These are phyloP conservation scores for Raffaelea albimanens DNA, from an alignment of 2,329 filamentous ascomycete genomes.

Conservation along the genomic window DNA sequence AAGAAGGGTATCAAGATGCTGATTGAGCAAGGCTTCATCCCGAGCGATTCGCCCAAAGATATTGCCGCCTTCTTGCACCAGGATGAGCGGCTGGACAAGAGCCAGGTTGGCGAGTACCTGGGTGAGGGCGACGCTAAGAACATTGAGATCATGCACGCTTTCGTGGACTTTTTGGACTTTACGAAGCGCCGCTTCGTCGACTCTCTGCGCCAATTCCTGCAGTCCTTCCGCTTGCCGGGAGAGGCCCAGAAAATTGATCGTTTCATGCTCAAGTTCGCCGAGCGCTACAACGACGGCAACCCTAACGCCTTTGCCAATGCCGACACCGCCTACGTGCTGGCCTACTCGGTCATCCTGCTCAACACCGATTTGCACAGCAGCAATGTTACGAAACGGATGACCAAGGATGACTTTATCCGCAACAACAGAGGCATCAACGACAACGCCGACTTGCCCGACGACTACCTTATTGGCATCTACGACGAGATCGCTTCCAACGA, in stretches of 20 bases:
- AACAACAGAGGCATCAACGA: conserved; percentile 99
- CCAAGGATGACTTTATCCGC: conserved; percentile 94
- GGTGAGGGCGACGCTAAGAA: conserved; percentile 90
- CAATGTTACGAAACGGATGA: conserved; percentile 82
- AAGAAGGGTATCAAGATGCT: conserved; percentile 85
- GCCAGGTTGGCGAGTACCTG: conserved; percentile 85
- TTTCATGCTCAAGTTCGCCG: conserved; percentile 98
- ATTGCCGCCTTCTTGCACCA: conserved; percentile 74
- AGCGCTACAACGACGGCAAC: conserved; percentile 89
- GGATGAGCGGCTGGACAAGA: conserved; percentile 82
- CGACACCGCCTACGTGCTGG: conserved; percentile 91
- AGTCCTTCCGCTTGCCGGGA: conserved; percentile 88
- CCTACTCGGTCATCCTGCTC: conserved; percentile 92
- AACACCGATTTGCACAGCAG: conserved; percentile 92
- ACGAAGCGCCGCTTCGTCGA: conserved; percentile 86
- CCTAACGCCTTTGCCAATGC: conserved; percentile 97
- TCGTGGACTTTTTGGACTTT: conserved; percentile 94
- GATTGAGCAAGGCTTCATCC: conserved; percentile 77
- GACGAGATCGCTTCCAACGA: conserved; percentile 89
- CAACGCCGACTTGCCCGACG: conserved; percentile 82
- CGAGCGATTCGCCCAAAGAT: conserved; percentile 66
- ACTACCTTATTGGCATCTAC: conserved; percentile 81
- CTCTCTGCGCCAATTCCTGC: conserved; percentile 80
- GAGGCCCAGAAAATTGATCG: conserved; percentile 99
- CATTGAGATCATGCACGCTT: conserved; percentile 96